Evolutionary conservation across 2,329 filamentous ascomycete species (phyloP), one percentile per base, ranked within the genome.

Genomic region (Grosmannia serpens): DNA sequence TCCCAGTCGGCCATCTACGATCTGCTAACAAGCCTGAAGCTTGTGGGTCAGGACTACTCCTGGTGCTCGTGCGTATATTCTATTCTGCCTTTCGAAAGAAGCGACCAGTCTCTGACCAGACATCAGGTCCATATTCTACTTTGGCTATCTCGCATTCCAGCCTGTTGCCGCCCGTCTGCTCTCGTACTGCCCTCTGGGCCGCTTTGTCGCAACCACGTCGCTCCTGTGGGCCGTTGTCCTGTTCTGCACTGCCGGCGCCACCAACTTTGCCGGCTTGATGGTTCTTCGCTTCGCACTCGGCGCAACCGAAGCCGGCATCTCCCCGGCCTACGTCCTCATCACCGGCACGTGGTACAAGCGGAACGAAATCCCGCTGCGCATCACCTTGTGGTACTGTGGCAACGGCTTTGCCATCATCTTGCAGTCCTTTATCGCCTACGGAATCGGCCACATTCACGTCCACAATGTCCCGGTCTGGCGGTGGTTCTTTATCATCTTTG

Each of bases 81-180:
- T n/a, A n/a, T n/a, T 54, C 50, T n/a, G 26, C 11, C 47, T n/a
- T n/a, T n/a, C 10, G 13, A 41, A 13, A 41, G 38, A 41, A 41
- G 6, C 2, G 17, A 4, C 38, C 13, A 4, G 44, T 49, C 22
- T 26, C n/a, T 24, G 46, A 52, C 50, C 13, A 17, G 29, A 1
- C 53, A 24, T 13, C 44, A 49, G 41, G 22, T 83, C 80, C 1
- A 77, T 85, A 56, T 70, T 85, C 17, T 85, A 81, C 64, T 70
- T 83, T n/a, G 80, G 80, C 1, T 80, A 83, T 65, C 73, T 84
- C 10, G 70, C 81, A 15, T 78, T 82, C 71, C 81, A 84, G 64
- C 78, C 80, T 1, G 69, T 80, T 0, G 74, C 80, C 5, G 79
- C 81, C 0, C 74, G 74, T 58, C 64, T 80, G 5, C 71, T 82